Evolutionary conservation across 805 yeast genomes (phyloP).

Genomic region (Cyberlindnera veronae): DNA sequence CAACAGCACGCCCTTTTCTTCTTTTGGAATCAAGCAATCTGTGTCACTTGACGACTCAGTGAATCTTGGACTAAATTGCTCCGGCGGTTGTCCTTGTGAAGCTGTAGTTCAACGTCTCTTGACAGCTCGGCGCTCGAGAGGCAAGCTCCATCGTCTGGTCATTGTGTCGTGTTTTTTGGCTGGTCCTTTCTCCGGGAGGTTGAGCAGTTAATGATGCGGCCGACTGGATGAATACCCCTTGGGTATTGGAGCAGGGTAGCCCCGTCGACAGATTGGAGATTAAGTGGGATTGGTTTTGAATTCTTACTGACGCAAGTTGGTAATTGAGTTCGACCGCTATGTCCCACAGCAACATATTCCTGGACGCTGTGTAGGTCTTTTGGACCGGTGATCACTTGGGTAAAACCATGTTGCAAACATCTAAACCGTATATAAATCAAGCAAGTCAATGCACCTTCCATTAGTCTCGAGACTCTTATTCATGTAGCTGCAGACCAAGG

Average conservation of each 20-base stretch:
- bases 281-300: conserved; percentile 61
- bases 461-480: too few relatives aligned
- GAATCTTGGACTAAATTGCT: conserved; percentile 23
- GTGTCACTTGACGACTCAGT: conserved; percentile 49
- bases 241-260: conserved; percentile 70
- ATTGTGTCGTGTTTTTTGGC: conserved; percentile 20
- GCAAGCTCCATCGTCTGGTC: conserved; percentile 31
- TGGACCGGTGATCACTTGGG: conserved; percentile 95
- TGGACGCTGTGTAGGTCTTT: conserved; percentile 95
- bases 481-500: too few relatives aligned
- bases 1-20: not conserved
- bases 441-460: too few relatives aligned
- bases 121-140: conserved; percentile 64
- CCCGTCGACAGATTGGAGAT: conserved; percentile 97
- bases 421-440: not conserved
- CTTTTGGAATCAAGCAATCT: conserved; percentile 37
- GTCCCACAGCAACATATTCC: conserved; percentile 93
- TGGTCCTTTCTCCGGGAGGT: conserved; percentile 35
- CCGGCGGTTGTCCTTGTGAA: conserved; percentile 16
- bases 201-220: conserved; percentile 51
- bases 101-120: conserved; percentile 26
- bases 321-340: conserved; percentile 35
- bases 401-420: conserved; percentile 99
- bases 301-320: conserved; percentile 33
- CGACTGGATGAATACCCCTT: conserved; percentile 43